Percentiles rank a stretch among this genome's conserved stretches.
phyloP scores from a whole-genome alignment of 116 monocot species.

The Zostera marina region DNA sequence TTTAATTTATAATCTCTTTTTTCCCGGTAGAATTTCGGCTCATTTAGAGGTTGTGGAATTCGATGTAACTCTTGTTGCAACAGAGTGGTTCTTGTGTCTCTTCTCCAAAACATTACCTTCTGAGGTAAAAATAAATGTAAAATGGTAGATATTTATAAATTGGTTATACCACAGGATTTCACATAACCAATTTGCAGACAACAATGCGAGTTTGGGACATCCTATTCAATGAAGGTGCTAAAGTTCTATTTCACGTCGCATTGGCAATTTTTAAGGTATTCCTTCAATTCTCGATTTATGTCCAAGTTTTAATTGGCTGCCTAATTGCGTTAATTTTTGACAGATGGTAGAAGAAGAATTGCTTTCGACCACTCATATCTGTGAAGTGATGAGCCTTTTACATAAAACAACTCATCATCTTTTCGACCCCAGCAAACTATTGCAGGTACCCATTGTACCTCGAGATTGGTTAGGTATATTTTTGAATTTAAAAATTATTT shows the following conservation, averaged over 20 bases:
- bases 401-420: constrained; percentile 57
- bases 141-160: not conserved
- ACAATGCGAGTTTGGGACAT: constrained; percentile 96
- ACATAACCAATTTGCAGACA: constrained; percentile 33
- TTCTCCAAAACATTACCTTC: constrained; percentile 97
- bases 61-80: constrained; percentile 82
- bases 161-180: not conserved
- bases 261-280: constrained; percentile 89
- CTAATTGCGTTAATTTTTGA: not conserved
- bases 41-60: constrained; percentile 78
- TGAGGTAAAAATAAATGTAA: constrained; percentile 36
- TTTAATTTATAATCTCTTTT: too few species aligned
- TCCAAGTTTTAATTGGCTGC: not conserved
- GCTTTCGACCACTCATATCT: constrained; percentile 48
- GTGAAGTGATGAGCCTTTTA: constrained; percentile 75
- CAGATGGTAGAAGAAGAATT: constrained; percentile 92
- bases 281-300: not conserved
- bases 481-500: not conserved
- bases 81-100: constrained; percentile 95
- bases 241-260: constrained; percentile 84
- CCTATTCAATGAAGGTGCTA: constrained; percentile 92
- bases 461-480: not conserved
- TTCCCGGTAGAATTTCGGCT: constrained; percentile 49
- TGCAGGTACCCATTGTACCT: constrained; percentile 27
- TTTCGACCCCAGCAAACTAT: constrained; percentile 68